A percentile compares a stretch with the other conserved stretches of the same genome.
Evolutionary conservation across 495 filamentous ascomycete genomes (phyloP).

Genomic region (Penicillium paradoxum): DNA sequence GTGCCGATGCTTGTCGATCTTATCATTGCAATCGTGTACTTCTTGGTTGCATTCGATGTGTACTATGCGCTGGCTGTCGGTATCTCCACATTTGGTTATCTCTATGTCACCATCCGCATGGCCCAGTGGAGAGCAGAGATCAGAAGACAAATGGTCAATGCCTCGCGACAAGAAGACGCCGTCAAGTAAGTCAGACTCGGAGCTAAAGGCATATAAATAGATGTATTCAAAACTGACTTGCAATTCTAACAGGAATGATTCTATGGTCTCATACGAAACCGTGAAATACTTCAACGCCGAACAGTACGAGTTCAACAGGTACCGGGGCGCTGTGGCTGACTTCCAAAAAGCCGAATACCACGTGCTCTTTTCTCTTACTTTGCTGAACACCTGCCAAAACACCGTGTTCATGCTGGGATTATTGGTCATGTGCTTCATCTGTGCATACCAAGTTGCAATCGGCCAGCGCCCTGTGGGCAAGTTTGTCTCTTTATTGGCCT

Average conservation of each 20-base stretch:
- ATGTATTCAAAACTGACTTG: background rate
- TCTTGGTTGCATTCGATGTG: slow-evolving; percentile 72
- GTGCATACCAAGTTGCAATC: slow-evolving; percentile 80
- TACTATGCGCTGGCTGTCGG: slow-evolving; percentile 90
- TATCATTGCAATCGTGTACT: slow-evolving; percentile 78
- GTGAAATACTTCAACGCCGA: slow-evolving; percentile 99
- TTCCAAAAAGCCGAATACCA: slow-evolving; percentile 86
- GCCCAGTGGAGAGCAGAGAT: slow-evolving; percentile 89
- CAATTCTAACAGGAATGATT: slow-evolving; percentile 64
- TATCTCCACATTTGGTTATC: slow-evolving; percentile 91
- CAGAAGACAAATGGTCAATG: slow-evolving; percentile 87
- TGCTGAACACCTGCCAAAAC: slow-evolving; percentile 93
- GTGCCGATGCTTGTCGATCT: slow-evolving; percentile 93
- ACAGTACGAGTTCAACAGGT: slow-evolving; percentile 84
- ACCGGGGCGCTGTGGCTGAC: slow-evolving; percentile 68
- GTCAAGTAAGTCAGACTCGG: slow-evolving; percentile 55
- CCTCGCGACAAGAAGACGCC: slow-evolving; percentile 88
- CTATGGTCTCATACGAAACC: slow-evolving; percentile 95
- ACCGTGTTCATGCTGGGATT: slow-evolving; percentile 90
- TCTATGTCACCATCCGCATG: slow-evolving; percentile 93
- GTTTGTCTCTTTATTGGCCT: slow-evolving; percentile 78
- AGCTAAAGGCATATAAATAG: background rate
- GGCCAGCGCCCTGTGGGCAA: slow-evolving; percentile 66
- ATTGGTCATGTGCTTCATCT: slow-evolving; percentile 76
- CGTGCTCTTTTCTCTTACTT: slow-evolving; percentile 77